Conservation (phyloP, 306 rosid species). For the Alnus glutinosa region DNA sequence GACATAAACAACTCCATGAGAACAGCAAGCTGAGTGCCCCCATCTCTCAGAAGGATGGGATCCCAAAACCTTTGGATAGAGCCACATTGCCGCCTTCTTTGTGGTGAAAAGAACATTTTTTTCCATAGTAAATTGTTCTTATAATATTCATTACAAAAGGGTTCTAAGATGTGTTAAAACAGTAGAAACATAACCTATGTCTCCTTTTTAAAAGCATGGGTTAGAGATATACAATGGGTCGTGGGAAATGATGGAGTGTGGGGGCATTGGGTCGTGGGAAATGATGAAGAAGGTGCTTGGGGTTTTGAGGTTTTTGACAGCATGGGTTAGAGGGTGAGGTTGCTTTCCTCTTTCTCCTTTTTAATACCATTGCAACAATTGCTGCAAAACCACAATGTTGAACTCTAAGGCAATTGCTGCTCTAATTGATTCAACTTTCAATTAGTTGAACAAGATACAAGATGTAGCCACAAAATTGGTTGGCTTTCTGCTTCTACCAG, state of each 20-base stretch:
- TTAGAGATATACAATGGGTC: no score
- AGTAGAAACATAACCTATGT: neutral
- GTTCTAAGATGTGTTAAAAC: constrained; percentile 9
- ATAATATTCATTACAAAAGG: constrained; percentile 6
- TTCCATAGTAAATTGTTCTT: neutral
- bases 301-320: constrained; percentile 8
- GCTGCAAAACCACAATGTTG: no score
- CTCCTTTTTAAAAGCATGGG: no score
- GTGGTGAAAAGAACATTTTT: constrained; percentile 52
- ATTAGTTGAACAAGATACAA: neutral
- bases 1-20: constrained; percentile 64
- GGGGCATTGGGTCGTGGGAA: constrained; percentile 46
- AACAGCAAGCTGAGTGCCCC: constrained; percentile 94
- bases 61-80: constrained; percentile 80
- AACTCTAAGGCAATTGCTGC: no score
- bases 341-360: neutral
- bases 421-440: no score
- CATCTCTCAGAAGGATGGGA: constrained; percentile 90
- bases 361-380: no score
- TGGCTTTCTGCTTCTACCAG: no score
- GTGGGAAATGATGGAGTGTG: constrained; percentile 45
- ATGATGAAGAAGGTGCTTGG: constrained; percentile 32
- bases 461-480: constrained; percentile 22
- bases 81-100: constrained; percentile 94
- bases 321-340: neutral